Evolutionary conservation across 164 flowering plant genomes (phyloP).

Genomic region (Umbellularia californica): DNA sequence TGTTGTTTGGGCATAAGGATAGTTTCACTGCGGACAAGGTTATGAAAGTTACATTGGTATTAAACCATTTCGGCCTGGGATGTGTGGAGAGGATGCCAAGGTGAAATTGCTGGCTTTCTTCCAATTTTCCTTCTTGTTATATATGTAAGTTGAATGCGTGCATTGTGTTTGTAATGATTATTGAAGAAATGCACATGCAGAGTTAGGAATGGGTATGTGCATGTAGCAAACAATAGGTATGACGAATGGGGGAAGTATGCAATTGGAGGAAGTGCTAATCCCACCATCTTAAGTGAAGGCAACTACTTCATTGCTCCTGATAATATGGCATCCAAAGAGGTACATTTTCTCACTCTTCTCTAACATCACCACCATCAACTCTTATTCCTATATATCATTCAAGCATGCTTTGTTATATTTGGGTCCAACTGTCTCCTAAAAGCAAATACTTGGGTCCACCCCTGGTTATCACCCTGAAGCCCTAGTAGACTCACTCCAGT

Average conservation of each 20-base stretch:
- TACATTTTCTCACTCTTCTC: conserved; percentile 4
- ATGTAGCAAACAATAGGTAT: conserved; percentile 44
- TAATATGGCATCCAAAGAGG: conserved; percentile 40
- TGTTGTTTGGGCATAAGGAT: conserved; percentile 67
- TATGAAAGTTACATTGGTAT: conserved; percentile 65
- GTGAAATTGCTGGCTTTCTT: conserved; percentile 16
- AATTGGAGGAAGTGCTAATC: conserved; percentile 48
- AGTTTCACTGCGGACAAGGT: conserved; percentile 38
- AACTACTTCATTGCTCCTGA: conserved; percentile 41
- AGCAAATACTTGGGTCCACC: too few relatives aligned
- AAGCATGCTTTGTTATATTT: too few relatives aligned
- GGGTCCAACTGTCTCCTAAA: too few relatives aligned
- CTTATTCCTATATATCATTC: too few relatives aligned
- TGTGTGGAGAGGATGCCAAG: conserved; percentile 80
- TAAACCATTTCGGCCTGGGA: conserved; percentile 62
- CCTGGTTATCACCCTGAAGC: too few relatives aligned
- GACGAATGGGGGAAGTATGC: conserved; percentile 54
- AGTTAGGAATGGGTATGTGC: conserved; percentile 40
- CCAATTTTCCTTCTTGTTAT: not conserved
- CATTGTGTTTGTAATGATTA: not conserved
- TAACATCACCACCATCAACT: too few relatives aligned
- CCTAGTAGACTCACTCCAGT: not conserved
- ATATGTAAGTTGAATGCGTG: not conserved
- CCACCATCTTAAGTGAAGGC: conserved; percentile 51
- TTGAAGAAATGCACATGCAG: conserved; percentile 15